Evolutionary conservation across 2,329 filamentous ascomycete genomes (phyloP).

Genomic region (Pyrenophora seminiperda): DNA sequence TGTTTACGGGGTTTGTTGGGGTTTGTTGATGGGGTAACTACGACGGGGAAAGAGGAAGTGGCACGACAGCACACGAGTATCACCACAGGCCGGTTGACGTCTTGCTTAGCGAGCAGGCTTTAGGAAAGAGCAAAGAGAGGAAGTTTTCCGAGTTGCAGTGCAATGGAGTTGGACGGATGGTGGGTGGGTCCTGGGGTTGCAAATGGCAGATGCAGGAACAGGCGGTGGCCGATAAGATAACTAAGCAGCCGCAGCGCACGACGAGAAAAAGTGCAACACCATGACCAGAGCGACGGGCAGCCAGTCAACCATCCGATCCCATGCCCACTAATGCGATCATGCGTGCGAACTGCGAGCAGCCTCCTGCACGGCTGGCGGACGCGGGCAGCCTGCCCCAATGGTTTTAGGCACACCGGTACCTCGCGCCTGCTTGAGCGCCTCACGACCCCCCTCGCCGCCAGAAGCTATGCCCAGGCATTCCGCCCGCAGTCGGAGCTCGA

Average conservation of each 20-base stretch:
- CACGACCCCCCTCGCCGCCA: constrained; percentile 22
- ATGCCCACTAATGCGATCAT: constrained; percentile 57
- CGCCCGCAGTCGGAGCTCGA: constrained; percentile 60
- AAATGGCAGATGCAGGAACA: constrained; percentile 11
- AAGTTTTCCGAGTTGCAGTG: constrained; percentile 5
- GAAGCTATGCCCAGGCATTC: constrained; percentile 45
- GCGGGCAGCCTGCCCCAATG: constrained; percentile 30
- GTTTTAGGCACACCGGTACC: constrained; percentile 12
- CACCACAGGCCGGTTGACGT: neutral
- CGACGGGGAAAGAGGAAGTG: neutral
- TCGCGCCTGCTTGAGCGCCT: constrained; percentile 37
- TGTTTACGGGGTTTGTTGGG: constrained; percentile 34
- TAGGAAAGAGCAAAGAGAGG: neutral
- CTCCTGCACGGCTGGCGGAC: constrained; percentile 46
- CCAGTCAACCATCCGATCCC: constrained; percentile 20
- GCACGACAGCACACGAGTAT: neutral
- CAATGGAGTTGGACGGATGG: constrained; percentile 10
- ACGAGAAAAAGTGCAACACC: constrained; percentile 14
- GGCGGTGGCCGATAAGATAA: constrained; percentile 32
- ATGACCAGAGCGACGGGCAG: constrained; percentile 8
- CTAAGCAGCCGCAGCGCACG: neutral
- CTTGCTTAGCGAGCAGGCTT: neutral
- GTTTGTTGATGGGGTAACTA: constrained; percentile 41
- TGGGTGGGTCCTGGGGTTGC: constrained; percentile 17
- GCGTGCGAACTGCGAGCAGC: constrained; percentile 52